Base-by-base conservation (phyloP, 805 yeast genomes). In the Candida tibetensis region DNA sequence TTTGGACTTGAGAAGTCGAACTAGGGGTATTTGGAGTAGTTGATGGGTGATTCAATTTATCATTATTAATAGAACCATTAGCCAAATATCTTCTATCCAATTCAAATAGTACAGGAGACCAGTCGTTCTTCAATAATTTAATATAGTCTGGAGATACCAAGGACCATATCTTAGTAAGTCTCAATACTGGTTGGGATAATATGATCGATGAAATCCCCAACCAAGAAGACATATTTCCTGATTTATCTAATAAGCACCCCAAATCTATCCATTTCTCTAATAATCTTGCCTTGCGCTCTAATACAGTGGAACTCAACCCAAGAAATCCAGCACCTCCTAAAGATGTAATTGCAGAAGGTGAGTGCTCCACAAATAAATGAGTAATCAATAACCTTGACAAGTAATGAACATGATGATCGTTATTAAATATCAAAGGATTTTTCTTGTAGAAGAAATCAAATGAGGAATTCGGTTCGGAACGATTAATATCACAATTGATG, bases 151-250 rank as follows among this genome's bases (percentile, higher is more conserved):
- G 72, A 10, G 84, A 75, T 3, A 89, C 85, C 33, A 69, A 66
- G 5, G 81, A 66, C 98, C 98, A 91, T 1, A 90, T 74, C 37
- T 76, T 73, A 18, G 75, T 65, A 32, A 91, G 66, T 47, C 98
- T 74, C 40, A 91, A 64, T 2, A 91, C 71, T 0, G 96, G 95
- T 38, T 83, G 77, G 0, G 95, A 85, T 51, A 95, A 82, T 2
- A 90, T 72, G 1, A 84, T 72, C 0, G 93, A 81, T 1, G 96
- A 87, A 48, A 91, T 79, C 0, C 96, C 95, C 17, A 88, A 66
- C 97, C 97, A 91, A 21, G 93, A 82, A 0, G 89, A 90, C 90
- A 88, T 87, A 56, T 91, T 95, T 34, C 98, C 98, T 21, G 77
- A 66, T 42, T 76, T 77, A 52, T 87, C 93, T 44, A 91, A 76